phyloP scores from a whole-genome alignment of 2,329 filamentous ascomycete species.

The Moelleriella libera region DNA sequence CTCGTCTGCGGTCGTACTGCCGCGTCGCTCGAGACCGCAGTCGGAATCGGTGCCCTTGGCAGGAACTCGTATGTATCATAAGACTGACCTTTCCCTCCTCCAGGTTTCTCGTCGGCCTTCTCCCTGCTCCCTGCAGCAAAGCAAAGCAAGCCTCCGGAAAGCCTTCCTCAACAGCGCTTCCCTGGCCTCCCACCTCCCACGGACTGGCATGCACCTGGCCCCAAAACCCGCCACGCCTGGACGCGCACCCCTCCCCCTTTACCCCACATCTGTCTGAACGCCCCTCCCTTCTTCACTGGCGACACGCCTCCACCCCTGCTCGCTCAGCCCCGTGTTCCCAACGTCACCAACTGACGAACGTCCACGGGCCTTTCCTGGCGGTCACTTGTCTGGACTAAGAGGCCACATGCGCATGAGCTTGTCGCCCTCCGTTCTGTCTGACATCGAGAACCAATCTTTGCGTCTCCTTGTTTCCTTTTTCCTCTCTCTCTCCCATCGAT shows the following conservation, averaged over 20 bases:
- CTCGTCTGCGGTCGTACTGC: slow-evolving; percentile 2
- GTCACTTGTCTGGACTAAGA: slow-evolving; percentile 12
- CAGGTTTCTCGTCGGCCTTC: background rate
- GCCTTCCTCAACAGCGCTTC: background rate
- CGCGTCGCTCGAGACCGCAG: slow-evolving; percentile 1
- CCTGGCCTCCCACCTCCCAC: background rate
- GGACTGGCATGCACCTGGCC: background rate
- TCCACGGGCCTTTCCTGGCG: slow-evolving; percentile 12
- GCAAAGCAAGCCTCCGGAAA: background rate
- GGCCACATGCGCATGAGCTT: slow-evolving; percentile 16
- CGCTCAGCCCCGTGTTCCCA: slow-evolving; percentile 28
- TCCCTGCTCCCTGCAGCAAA: background rate
- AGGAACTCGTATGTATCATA: background rate
- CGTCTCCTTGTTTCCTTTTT: slow-evolving; percentile 9
- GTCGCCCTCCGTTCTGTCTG: slow-evolving; percentile 4
- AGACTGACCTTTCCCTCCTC: background rate
- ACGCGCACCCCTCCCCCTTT: background rate
- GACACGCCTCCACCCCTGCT: slow-evolving; percentile 1
- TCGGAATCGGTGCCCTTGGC: slow-evolving; percentile 2
- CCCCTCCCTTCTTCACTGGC: slow-evolving; percentile 3
- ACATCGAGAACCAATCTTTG: slow-evolving; percentile 6
- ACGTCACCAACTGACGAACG: slow-evolving; percentile 26
- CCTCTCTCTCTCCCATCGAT: slow-evolving; percentile 1
- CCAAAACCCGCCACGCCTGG: background rate
- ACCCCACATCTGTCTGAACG: slow-evolving; percentile 3